Conservation (phyloP, 257 asterid species). For the Solanum pimpinellifolium region DNA sequence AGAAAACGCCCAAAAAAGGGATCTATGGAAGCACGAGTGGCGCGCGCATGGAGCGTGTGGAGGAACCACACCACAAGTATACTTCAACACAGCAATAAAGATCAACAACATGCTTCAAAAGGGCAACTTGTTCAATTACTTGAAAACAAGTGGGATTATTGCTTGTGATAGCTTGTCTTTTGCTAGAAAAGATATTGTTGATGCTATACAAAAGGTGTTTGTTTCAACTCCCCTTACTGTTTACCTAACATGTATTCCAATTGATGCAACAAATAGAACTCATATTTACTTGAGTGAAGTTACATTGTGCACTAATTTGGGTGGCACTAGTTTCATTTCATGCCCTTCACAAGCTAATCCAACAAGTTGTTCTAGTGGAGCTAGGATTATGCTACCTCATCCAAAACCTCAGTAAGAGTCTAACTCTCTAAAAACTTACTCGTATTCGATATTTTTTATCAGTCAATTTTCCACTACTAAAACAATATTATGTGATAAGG, state of each 20-base stretch:
- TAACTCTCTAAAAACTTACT: background rate
- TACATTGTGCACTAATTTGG: background rate
- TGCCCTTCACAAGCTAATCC: background rate
- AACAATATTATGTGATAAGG: too few relatives aligned
- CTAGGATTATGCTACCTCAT: background rate
- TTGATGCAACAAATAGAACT: rapidly evolving
- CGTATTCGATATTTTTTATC: too few relatives aligned
- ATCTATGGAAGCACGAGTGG: background rate
- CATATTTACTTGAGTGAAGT: background rate
- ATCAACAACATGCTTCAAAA: background rate
- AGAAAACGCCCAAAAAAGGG: background rate
- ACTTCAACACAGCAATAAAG: background rate
- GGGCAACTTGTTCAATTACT: background rate
- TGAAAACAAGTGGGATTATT: background rate
- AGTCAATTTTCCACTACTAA: background rate
- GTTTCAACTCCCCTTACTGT: background rate
- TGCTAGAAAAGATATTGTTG: background rate
- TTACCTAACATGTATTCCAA: background rate
- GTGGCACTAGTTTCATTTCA: background rate
- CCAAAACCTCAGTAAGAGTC: background rate
- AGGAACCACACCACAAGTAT: background rate
- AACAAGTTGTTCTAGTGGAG: background rate
- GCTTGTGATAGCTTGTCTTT: background rate
- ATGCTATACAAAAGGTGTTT: background rate
- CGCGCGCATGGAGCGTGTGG: background rate